Percentiles rank a stretch among this genome's conserved stretches.
phyloP scores from a whole-genome alignment of 2,329 filamentous ascomycete genomes.

The Cladobotryum protrusum region DNA sequence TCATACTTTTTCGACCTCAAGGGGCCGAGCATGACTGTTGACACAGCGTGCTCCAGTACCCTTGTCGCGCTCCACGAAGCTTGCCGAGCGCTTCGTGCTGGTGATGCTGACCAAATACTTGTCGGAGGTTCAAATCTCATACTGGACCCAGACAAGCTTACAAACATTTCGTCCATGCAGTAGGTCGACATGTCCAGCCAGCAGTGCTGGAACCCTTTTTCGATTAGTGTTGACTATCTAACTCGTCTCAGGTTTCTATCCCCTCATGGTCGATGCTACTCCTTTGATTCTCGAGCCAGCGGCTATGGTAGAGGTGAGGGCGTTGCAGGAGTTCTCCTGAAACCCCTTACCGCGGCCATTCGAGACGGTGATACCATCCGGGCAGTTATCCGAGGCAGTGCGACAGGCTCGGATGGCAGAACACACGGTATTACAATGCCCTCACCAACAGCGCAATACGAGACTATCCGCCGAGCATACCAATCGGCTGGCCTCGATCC shows the following conservation, averaged over 20 bases:
- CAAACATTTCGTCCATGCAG: slow-evolving; percentile 11
- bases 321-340: slow-evolving; percentile 39
- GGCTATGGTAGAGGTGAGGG: slow-evolving; percentile 50
- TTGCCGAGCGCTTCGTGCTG: slow-evolving; percentile 11
- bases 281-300: slow-evolving; percentile 20
- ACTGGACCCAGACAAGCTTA: slow-evolving; percentile 11
- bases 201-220: too few relatives aligned
- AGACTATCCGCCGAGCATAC: slow-evolving; percentile 8
- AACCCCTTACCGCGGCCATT: slow-evolving; percentile 38
- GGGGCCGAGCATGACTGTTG: slow-evolving; percentile 21
- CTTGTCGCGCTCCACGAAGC: slow-evolving; percentile 26
- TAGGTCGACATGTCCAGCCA: slow-evolving; percentile 1
- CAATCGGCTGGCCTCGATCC: slow-evolving; percentile 9
- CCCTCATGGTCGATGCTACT: slow-evolving; percentile 10
- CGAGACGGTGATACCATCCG: slow-evolving; percentile 18
- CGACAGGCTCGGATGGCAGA: slow-evolving; percentile 10
- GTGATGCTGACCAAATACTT: slow-evolving; percentile 23
- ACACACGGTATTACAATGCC: slow-evolving; percentile 12
- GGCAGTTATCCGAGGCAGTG: slow-evolving; percentile 10
- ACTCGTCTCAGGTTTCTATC: slow-evolving; percentile 6
- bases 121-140: slow-evolving; percentile 21
- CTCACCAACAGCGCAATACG: slow-evolving; percentile 3
- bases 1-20: slow-evolving; percentile 12
- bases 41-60: slow-evolving; percentile 31
- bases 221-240: background rate